phyloP scores from a whole-genome alignment of 148 eudicot genomes.

The Rhododendron simsii region DNA sequence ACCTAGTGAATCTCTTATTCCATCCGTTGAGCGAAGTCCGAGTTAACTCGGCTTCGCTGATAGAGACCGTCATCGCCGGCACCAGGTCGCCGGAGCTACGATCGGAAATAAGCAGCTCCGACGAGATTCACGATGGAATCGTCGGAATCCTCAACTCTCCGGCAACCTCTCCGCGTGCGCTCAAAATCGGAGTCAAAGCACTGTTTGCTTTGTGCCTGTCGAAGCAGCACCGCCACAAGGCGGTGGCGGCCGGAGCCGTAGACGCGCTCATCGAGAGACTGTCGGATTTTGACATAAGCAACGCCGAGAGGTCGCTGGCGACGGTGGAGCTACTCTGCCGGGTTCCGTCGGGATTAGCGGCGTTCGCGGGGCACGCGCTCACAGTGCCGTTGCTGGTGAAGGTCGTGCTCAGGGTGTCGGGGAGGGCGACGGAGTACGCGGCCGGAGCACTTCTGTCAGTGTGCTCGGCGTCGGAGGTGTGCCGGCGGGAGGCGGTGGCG shows the following conservation, averaged over 20 bases:
- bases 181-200: constrained; percentile 63
- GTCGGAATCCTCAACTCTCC: constrained; percentile 45
- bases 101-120: constrained; percentile 31
- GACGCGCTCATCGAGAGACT: constrained; percentile 51
- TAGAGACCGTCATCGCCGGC: constrained; percentile 56
- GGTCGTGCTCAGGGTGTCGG: constrained; percentile 54
- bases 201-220: constrained; percentile 66
- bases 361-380: constrained; percentile 61
- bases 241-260: constrained; percentile 69
- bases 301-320: constrained; percentile 77
- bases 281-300: constrained; percentile 63
- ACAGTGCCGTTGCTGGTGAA: constrained; percentile 62
- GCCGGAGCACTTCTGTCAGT: constrained; percentile 71
- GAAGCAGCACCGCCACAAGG: constrained; percentile 65
- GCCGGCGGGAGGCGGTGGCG: constrained; percentile 62
- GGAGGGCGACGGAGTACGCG: constrained; percentile 82
- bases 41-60: constrained; percentile 61
- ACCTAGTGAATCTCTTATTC: constrained; percentile 39
- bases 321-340: constrained; percentile 76
- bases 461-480: constrained; percentile 57
- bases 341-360: constrained; percentile 57
- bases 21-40: constrained; percentile 50
- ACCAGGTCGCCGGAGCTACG: constrained; percentile 61
- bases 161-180: constrained; percentile 42
- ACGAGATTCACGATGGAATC: constrained; percentile 49